These are phyloP conservation scores for Penicillium macrosclerotiorum DNA, from an alignment of 495 filamentous ascomycete species.

Conservation along the genomic window DNA sequence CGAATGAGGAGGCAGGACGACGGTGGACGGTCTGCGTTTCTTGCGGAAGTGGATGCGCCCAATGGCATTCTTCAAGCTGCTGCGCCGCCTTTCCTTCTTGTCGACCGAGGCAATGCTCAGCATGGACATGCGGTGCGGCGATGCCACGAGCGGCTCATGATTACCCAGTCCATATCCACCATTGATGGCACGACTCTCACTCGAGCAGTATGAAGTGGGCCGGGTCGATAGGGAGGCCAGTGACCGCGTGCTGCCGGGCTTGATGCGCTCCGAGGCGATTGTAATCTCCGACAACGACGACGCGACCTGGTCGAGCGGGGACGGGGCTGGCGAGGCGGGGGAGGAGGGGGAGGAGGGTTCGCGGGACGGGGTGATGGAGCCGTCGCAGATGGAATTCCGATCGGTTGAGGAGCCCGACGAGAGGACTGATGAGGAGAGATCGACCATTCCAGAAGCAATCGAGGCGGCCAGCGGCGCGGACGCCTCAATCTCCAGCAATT, in stretches of 20 bases:
- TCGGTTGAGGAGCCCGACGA: constrained; percentile 41
- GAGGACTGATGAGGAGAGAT: constrained; percentile 36
- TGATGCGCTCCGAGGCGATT: constrained; percentile 32
- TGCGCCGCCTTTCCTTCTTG: constrained; percentile 34
- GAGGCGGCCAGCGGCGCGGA: constrained; percentile 42
- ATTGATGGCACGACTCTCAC: constrained; percentile 27
- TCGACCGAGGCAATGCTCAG: constrained; percentile 32
- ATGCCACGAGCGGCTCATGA: constrained; percentile 7
- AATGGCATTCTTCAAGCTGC: constrained; percentile 40
- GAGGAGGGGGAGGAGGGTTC: constrained; percentile 16
- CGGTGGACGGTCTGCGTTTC: constrained; percentile 31
- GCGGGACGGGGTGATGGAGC: constrained; percentile 25
- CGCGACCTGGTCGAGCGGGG: constrained; percentile 30
- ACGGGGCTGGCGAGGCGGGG: no score
- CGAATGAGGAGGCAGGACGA: constrained; percentile 30
- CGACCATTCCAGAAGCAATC: constrained; percentile 37
- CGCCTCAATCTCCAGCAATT: constrained; percentile 35
- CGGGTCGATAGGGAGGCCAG: constrained; percentile 42
- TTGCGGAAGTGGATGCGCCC: constrained; percentile 41
- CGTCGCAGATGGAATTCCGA: constrained; percentile 34
- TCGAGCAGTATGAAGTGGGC: constrained; percentile 44
- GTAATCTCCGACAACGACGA: constrained; percentile 40
- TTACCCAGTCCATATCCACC: constrained; percentile 12
- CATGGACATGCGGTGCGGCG: constrained; percentile 27
- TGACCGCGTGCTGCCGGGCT: constrained; percentile 40